Conservation (phyloP, 179 eudicot genomes). For the Amaranthus tricolor region DNA sequence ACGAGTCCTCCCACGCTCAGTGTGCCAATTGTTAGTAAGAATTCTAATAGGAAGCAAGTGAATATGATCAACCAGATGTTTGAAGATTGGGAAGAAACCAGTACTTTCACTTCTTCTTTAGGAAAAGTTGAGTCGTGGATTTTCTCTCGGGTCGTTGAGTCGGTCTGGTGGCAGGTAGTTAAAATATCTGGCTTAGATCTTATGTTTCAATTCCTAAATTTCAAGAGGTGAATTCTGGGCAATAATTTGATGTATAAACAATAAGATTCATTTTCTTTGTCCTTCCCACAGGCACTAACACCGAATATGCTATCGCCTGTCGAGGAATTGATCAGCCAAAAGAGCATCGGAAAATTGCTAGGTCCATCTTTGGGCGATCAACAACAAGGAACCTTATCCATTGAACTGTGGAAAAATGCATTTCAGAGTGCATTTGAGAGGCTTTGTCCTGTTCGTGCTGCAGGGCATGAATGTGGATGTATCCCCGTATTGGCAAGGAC, state of each 20-base stretch:
- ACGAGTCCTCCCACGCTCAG: slow-evolving; percentile 36
- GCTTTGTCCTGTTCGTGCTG: slow-evolving; percentile 91
- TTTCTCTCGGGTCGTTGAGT: slow-evolving; percentile 80
- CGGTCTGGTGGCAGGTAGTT: slow-evolving; percentile 97
- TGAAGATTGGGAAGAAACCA: slow-evolving; percentile 93
- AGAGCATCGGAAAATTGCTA: slow-evolving; percentile 41
- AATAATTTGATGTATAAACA: not conserved
- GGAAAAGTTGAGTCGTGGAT: slow-evolving; percentile 90
- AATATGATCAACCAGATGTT: slow-evolving; percentile 36
- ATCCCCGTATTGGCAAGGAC: slow-evolving; percentile 71
- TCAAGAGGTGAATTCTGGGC: not conserved
- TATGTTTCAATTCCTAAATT: not conserved
- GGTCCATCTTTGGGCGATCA: slow-evolving; percentile 79
- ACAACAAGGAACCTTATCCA: slow-evolving; percentile 64
- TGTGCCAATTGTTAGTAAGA: slow-evolving; percentile 38
- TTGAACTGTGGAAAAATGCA: slow-evolving; percentile 76
- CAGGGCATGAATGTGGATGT: slow-evolving; percentile 94
- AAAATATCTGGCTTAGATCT: not conserved
- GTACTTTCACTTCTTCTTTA: slow-evolving; percentile 71
- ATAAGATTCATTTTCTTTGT: not conserved
- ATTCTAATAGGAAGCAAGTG: slow-evolving; percentile 35
- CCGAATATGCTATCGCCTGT: slow-evolving; percentile 83
- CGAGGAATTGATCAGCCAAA: slow-evolving; percentile 42
- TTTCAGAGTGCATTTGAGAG: slow-evolving; percentile 71
- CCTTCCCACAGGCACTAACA: slow-evolving; percentile 57